A percentile compares a stretch with the other conserved stretches of the same genome.
phyloP scores from a whole-genome alignment of 2,329 filamentous ascomycete genomes.

The Coniochaeta pulveracea region DNA sequence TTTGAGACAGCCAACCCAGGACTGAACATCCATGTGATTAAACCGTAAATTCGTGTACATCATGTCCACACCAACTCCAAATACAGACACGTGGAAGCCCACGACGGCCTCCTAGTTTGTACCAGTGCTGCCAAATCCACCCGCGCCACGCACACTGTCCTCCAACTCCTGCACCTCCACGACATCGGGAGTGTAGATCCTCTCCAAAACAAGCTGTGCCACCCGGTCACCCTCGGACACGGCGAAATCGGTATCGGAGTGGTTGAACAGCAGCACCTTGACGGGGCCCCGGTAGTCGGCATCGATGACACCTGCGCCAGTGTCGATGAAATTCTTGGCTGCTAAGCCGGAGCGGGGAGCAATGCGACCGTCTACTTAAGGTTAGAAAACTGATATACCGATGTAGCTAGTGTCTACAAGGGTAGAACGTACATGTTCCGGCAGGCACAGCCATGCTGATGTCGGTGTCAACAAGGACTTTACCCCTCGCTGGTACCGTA shows the following conservation, averaged over 20 bases:
- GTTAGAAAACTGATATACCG: not conserved
- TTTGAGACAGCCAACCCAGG: no score
- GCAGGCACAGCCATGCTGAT: constrained; percentile 83
- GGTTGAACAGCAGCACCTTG: constrained; percentile 92
- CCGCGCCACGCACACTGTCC: constrained; percentile 80
- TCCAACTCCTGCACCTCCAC: constrained; percentile 81
- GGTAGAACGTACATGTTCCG: constrained; percentile 62
- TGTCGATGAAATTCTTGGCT: constrained; percentile 91
- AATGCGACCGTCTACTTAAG: constrained; percentile 63
- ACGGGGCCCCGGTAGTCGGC: constrained; percentile 92
- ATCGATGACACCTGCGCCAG: constrained; percentile 92
- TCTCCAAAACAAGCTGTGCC: constrained; percentile 87
- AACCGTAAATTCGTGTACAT: no score
- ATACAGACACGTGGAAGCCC: no score
- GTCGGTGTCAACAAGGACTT: constrained; percentile 81
- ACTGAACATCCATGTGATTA: no score
- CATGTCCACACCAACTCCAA: no score
- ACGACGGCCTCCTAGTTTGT: constrained; percentile 7
- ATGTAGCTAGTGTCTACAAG: not conserved
- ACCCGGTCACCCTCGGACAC: constrained; percentile 81
- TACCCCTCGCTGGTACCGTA: constrained; percentile 69
- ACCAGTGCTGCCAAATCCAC: constrained; percentile 87
- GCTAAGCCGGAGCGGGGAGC: constrained; percentile 87
- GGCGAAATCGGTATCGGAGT: constrained; percentile 68
- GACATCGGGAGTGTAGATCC: constrained; percentile 88